Conservation (phyloP, 2,329 filamentous ascomycete genomes). For the Trichoderma semiorbis region DNA sequence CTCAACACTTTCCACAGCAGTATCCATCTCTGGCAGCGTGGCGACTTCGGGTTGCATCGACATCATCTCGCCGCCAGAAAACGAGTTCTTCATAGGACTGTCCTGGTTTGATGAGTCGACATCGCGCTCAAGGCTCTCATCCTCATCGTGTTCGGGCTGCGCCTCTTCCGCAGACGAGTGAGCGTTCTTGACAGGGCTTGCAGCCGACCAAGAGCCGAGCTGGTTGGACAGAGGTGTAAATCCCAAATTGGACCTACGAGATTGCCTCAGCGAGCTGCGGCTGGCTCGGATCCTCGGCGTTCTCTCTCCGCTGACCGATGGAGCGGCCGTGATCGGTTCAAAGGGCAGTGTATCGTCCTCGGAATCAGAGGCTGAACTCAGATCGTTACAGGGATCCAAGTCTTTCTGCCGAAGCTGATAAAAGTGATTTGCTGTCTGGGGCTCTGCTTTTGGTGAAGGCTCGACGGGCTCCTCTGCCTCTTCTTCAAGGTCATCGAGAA, state of each 20-base stretch:
- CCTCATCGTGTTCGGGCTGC: not conserved
- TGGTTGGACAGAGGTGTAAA: slow-evolving; percentile 64
- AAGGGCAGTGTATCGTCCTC: slow-evolving; percentile 47
- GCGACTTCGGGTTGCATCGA: slow-evolving; percentile 28
- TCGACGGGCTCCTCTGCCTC: slow-evolving; percentile 21
- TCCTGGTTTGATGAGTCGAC: slow-evolving; percentile 25
- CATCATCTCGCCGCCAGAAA: slow-evolving; percentile 61
- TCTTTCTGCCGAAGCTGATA: slow-evolving; percentile 47
- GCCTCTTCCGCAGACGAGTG: not conserved
- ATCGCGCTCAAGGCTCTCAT: not conserved
- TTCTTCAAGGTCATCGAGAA: slow-evolving; percentile 23
- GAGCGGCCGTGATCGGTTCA: slow-evolving; percentile 39
- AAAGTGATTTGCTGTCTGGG: slow-evolving; percentile 23
- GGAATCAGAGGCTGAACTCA: slow-evolving; percentile 51
- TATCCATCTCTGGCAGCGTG: not conserved
- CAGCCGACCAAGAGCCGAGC: slow-evolving; percentile 60
- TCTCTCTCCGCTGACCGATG: slow-evolving; percentile 33
- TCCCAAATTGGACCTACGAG: slow-evolving; percentile 40
- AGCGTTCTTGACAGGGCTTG: slow-evolving; percentile 43
- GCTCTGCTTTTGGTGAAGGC: not conserved
- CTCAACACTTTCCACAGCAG: slow-evolving; percentile 24
- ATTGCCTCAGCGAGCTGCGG: slow-evolving; percentile 19
- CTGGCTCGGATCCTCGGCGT: slow-evolving; percentile 23
- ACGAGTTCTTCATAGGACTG: slow-evolving; percentile 45
- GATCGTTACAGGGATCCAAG: slow-evolving; percentile 39